Evolutionary conservation across 2,329 filamentous ascomycete species (phyloP).

Genomic region (Monilinia fructigena): DNA sequence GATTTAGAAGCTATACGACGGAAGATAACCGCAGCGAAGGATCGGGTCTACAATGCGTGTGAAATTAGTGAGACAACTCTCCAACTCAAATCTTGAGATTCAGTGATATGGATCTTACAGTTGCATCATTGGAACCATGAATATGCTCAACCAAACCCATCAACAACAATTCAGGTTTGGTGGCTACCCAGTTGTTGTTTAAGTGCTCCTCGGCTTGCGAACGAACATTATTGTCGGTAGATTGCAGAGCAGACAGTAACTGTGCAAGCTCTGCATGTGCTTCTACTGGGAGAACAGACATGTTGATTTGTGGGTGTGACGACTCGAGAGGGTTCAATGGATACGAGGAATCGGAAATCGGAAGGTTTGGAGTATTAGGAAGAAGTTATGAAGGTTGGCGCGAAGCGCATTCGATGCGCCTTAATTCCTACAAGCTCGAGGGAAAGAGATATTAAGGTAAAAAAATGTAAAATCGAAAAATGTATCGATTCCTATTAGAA

Average conservation of each 20-base stretch:
- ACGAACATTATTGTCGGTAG: constrained; percentile 81
- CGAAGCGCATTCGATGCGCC: constrained; percentile 22
- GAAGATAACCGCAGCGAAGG: constrained; percentile 92
- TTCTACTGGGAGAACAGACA: constrained; percentile 85
- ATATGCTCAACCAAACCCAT: constrained; percentile 96
- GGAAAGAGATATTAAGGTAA: not conserved
- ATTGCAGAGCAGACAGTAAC: constrained; percentile 85
- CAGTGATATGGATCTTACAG: constrained; percentile 30
- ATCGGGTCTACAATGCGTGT: constrained; percentile 64
- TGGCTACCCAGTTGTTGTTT: constrained; percentile 82
- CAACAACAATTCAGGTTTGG: constrained; percentile 80
- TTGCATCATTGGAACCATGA: constrained; percentile 59
- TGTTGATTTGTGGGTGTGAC: constrained; percentile 41
- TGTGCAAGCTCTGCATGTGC: constrained; percentile 80
- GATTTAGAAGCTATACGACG: constrained; percentile 88
- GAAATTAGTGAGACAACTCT: not conserved
- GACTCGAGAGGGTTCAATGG: not conserved
- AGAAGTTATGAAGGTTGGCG: not conserved
- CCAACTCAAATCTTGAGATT: too few relatives aligned
- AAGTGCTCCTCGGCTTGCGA: constrained; percentile 87
- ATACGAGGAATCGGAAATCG: constrained; percentile 16
- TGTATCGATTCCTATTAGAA: not conserved
- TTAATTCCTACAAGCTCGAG: constrained; percentile 4
- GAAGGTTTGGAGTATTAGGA: constrained; percentile 13
- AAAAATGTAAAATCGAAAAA: constrained; percentile 5